These are phyloP conservation scores for Plasmodium vinckei DNA, from an alignment of 169 alveolate species.

Conservation along the genomic window DNA sequence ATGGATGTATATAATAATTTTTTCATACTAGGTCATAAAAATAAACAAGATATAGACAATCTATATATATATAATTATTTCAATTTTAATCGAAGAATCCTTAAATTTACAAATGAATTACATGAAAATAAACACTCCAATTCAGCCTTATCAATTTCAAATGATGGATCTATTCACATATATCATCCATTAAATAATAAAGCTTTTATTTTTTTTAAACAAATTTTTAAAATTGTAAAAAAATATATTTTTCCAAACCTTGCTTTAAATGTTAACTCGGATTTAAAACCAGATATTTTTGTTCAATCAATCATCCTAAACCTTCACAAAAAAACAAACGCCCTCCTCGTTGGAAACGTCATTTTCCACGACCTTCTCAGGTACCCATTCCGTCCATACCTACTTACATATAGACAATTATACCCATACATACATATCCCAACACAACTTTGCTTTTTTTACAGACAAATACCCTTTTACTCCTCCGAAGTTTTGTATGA, in stretches of 20 bases:
- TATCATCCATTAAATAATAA: constrained; percentile 18
- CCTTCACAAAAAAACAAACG: constrained; percentile 17
- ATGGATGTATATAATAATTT: constrained; percentile 60
- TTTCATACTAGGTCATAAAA: constrained; percentile 15
- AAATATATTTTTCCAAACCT: constrained; percentile 40
- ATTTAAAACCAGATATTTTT: constrained; percentile 47
- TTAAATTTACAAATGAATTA: constrained; percentile 45
- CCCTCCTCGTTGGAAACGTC: constrained; percentile 6
- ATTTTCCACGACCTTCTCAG: constrained; percentile 38
- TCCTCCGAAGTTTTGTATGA: constrained; percentile 52
- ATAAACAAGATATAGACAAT: constrained; percentile 27
- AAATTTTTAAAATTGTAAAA: constrained; percentile 20
- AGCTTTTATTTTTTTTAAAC: constrained; percentile 19
- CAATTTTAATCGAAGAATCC: constrained; percentile 48
- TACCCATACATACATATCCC: neutral
- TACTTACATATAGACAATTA: no score
- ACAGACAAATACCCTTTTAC: constrained; percentile 68
- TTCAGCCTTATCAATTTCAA: constrained; percentile 49
- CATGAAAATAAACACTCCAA: constrained; percentile 32
- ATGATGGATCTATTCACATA: constrained; percentile 38
- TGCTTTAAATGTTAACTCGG: constrained; percentile 22
- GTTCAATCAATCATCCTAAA: constrained; percentile 32
- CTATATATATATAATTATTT: constrained; percentile 30
- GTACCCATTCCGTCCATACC: no score
- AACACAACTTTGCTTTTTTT: neutral